A percentile compares a stretch with the other conserved stretches of the same genome.
Evolutionary conservation across 805 yeast genomes (phyloP).

Genomic region (Saturnispora zaruensis): DNA sequence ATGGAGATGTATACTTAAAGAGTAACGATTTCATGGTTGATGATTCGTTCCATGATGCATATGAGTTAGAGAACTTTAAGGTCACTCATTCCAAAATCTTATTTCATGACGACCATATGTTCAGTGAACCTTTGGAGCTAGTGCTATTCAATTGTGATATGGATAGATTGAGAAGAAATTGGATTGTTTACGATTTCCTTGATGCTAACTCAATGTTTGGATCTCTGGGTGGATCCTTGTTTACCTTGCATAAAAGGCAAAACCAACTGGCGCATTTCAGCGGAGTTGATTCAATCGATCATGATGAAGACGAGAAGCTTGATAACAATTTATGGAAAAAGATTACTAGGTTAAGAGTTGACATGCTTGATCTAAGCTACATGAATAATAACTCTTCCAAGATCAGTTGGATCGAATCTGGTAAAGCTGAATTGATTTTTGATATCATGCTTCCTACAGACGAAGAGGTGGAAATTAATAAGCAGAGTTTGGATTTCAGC

Average conservation of each 20-base stretch:
- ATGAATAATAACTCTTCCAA: slow-evolving; percentile 30
- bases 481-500: slow-evolving; percentile 16
- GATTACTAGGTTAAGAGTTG: slow-evolving; percentile 38
- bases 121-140: slow-evolving; percentile 35
- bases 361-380: slow-evolving; percentile 29
- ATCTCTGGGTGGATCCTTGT: slow-evolving; percentile 63
- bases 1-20: slow-evolving; percentile 28
- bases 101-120: slow-evolving; percentile 18
- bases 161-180: slow-evolving; percentile 48
- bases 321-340: slow-evolving; percentile 36
- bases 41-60: slow-evolving; percentile 24
- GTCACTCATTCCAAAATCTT: slow-evolving; percentile 44
- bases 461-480: slow-evolving; percentile 20
- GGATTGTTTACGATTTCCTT: slow-evolving; percentile 57
- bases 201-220: slow-evolving; percentile 67
- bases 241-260: slow-evolving; percentile 70
- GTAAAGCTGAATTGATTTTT: slow-evolving; percentile 60
- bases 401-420: slow-evolving; percentile 66
- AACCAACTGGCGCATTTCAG: slow-evolving; percentile 41
- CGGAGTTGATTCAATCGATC: slow-evolving; percentile 19
- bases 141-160: slow-evolving; percentile 59
- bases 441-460: slow-evolving; percentile 64
- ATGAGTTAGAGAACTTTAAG: slow-evolving; percentile 34
- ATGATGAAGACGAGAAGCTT: slow-evolving; percentile 10
- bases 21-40: slow-evolving; percentile 15